phyloP scores from a whole-genome alignment of 345 rosid species.

The Sisymbrium irio region DNA sequence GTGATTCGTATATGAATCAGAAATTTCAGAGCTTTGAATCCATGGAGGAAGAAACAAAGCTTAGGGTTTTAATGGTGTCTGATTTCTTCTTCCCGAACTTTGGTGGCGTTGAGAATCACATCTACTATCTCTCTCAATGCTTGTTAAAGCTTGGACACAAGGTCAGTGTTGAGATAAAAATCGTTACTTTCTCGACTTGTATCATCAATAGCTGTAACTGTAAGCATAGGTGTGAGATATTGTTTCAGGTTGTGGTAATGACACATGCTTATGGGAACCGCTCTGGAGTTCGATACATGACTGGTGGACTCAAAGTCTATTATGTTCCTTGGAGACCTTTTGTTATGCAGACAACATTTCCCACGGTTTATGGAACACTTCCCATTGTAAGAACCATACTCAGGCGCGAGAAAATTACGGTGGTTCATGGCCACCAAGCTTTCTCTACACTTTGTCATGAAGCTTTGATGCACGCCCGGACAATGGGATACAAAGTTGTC shows the following conservation, averaged over 20 bases:
- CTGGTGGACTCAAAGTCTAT: slow-evolving; percentile 88
- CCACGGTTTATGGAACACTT: slow-evolving; percentile 76
- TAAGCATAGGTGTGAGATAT: too few relatives aligned
- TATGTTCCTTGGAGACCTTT: slow-evolving; percentile 88
- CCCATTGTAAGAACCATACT: slow-evolving; percentile 79
- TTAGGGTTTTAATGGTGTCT: slow-evolving; percentile 83
- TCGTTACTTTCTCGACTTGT: not conserved
- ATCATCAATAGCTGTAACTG: too few relatives aligned
- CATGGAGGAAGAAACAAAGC: slow-evolving; percentile 59
- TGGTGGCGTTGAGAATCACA: slow-evolving; percentile 94
- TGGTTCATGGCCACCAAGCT: slow-evolving; percentile 98
- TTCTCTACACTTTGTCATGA: slow-evolving; percentile 97
- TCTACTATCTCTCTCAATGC: slow-evolving; percentile 91
- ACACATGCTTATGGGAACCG: slow-evolving; percentile 95
- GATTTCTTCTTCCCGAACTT: slow-evolving; percentile 98
- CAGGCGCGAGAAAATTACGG: slow-evolving; percentile 66
- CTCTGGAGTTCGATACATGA: slow-evolving; percentile 84
- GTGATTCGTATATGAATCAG: not conserved
- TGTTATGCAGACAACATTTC: slow-evolving; percentile 79
- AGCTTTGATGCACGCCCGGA: slow-evolving; percentile 91
- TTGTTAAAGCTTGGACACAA: slow-evolving; percentile 88
- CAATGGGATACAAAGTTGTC: slow-evolving; percentile 86
- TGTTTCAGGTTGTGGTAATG: slow-evolving; percentile 68
- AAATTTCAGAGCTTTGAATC: not conserved
- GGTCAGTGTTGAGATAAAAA: slow-evolving; percentile 40